Evolutionary conservation across 1,139 yeast genomes (phyloP), one percentile per base, ranked within the genome.

Genomic region (Blastobotrys buckinghamii): DNA sequence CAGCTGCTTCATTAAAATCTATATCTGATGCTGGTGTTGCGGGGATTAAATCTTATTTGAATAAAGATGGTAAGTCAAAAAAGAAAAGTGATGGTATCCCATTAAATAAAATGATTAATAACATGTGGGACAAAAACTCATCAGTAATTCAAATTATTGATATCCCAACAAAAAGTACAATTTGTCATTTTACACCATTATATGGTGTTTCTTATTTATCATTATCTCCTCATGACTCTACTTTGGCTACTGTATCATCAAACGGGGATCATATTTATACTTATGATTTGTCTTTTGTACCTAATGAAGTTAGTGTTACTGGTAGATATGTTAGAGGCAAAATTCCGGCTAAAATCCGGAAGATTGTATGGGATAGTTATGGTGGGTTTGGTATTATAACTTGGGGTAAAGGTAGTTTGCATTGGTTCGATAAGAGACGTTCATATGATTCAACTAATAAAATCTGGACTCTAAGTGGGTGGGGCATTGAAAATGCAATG

Each of bases 241-340:
- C 78, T 33, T 61, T 83, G 46, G 76, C 81, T 0, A 77, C 82
- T n/a, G 74, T 76, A 3, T 76, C 78, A 19, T 59, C 65, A 17
- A 70, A 85, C 48, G 90, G 90, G 1, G 89, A 83, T 59, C 74
- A 72, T 44, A 68, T 82, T 12, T 81, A 73, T 57, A 70, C 81
- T 55, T 83, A 87, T 84, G 90, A 83, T 58, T 70, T 78, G 48
- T 72, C 81, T 40, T 73, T 74, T 50, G 65, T 75, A 34, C 79
- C 82, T 0, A 58, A 58, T 1, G 79, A 79, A 53, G 72, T 82
- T 2, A 69, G 78, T 0, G 65, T 82, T 22, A 63, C 79, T 45
- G 88, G 85, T 13, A 77, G 79, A 54, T 82, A 80, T 56, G 67
- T 67, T 10, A 69, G 89, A 37, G 90, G 90, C 2, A 79, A 79